Percentiles rank a stretch among this genome's conserved stretches.
Conservation (phyloP, 1,139 yeast species). For the Pichia sp. region DNA sequence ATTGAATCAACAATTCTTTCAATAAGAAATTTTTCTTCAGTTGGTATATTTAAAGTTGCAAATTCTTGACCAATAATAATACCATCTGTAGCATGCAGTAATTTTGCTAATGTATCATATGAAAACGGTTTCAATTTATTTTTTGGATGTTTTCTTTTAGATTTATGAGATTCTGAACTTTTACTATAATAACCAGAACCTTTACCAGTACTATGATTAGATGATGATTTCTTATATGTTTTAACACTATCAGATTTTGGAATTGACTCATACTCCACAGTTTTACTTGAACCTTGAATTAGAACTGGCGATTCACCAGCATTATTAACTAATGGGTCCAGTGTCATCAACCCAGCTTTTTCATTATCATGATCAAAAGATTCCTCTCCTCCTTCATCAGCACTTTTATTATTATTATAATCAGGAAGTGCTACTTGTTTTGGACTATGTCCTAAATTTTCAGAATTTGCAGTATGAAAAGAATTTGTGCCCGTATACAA, state of each 20-base stretch:
- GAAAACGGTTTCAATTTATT: slow-evolving; percentile 40
- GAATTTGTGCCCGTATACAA: slow-evolving; percentile 20
- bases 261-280: background rate
- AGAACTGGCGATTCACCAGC: background rate
- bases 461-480: slow-evolving; percentile 25
- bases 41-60: slow-evolving; percentile 64
- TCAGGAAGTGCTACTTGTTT: background rate
- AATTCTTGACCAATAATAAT: slow-evolving; percentile 65
- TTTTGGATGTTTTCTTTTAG: slow-evolving; percentile 12
- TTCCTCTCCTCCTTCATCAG: background rate
- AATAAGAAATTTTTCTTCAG: slow-evolving; percentile 68
- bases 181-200: slow-evolving; percentile 1
- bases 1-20: slow-evolving; percentile 83
- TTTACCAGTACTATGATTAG: background rate
- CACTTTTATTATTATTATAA: background rate
- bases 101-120: slow-evolving; percentile 49
- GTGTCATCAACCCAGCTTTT: background rate
- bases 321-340: slow-evolving; percentile 1
- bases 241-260: background rate
- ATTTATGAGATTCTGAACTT: slow-evolving; percentile 6
- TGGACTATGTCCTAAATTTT: slow-evolving; percentile 2
- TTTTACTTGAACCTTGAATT: background rate
- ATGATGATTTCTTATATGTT: slow-evolving; percentile 1
- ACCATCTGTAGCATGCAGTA: slow-evolving; percentile 59
- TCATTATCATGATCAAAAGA: background rate